A percentile compares a stretch with the other conserved stretches of the same genome.
Conservation (phyloP, 208 protist genomes). For the Leishmania martiniquensis region DNA sequence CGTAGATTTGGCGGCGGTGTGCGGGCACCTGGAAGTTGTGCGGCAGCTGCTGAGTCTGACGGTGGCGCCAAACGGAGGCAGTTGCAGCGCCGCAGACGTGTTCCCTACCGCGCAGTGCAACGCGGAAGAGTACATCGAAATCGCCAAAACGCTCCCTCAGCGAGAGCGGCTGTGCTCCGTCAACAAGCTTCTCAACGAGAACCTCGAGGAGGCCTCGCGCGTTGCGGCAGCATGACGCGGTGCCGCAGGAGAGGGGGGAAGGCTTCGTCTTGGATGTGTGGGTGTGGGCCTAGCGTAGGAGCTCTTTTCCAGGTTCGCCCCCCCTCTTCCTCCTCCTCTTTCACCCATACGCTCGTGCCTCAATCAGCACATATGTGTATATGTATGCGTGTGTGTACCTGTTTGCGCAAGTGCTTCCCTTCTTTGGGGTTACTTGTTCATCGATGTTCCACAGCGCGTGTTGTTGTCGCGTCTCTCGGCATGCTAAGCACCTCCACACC, state of each 20-base stretch:
- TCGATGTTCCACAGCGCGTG: slow-evolving; percentile 1
- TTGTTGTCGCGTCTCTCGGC: background rate
- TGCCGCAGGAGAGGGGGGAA: background rate
- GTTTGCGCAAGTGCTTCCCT: background rate
- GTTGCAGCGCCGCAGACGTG: slow-evolving; percentile 35
- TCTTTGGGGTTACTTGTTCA: background rate
- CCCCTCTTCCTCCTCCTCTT: background rate
- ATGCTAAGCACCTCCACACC: background rate
- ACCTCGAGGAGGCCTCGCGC: slow-evolving; percentile 53
- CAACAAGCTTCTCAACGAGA: slow-evolving; percentile 52
- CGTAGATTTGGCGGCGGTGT: slow-evolving; percentile 74
- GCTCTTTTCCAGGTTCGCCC: no score
- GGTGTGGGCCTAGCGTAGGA: no score
- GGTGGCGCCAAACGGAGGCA: slow-evolving; percentile 21
- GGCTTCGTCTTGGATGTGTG: background rate
- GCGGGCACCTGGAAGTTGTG: slow-evolving; percentile 61
- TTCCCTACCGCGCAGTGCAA: slow-evolving; percentile 50
- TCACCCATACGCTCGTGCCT: background rate
- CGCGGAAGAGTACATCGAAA: slow-evolving; percentile 74
- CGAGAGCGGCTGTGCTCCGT: slow-evolving; percentile 51
- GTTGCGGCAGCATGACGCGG: slow-evolving; percentile 32
- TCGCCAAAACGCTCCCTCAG: slow-evolving; percentile 65
- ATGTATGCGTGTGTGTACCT: background rate
- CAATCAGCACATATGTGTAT: background rate
- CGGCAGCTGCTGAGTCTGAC: slow-evolving; percentile 32